Percentiles rank a stretch among this genome's conserved stretches.
These are phyloP conservation scores for Firmiana major DNA, from an alignment of 345 rosid genomes.

Conservation along the genomic window DNA sequence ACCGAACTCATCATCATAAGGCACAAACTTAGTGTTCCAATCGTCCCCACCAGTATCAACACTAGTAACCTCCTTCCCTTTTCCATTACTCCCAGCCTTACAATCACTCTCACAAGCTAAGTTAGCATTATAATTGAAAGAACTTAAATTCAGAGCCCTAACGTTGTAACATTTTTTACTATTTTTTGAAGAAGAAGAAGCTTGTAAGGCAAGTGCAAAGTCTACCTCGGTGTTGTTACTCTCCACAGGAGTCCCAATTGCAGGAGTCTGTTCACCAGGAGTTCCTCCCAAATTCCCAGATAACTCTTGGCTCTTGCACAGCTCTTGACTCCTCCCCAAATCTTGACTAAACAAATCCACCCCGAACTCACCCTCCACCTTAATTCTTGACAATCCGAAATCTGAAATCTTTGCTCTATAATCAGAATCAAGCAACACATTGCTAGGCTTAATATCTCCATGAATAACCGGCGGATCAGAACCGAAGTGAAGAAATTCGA, in stretches of 20 bases:
- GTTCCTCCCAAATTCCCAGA: conserved; percentile 60
- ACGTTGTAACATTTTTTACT: conserved; percentile 55
- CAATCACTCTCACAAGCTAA: conserved; percentile 40
- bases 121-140: conserved; percentile 39
- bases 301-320: conserved; percentile 71
- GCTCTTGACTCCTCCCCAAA: conserved; percentile 73
- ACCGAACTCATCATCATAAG: conserved; percentile 50
- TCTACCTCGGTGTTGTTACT: conserved; percentile 67
- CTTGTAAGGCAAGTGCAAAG: conserved; percentile 90
- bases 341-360: conserved; percentile 86
- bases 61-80: conserved; percentile 71
- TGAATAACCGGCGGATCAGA: conserved; percentile 97
- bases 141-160: conserved; percentile 51
- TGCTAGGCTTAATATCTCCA: conserved; percentile 95
- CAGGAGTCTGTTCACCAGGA: conserved; percentile 38
- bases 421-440: conserved; percentile 83
- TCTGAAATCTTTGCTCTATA: conserved; percentile 84
- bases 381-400: conserved; percentile 88
- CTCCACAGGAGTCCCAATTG: conserved; percentile 46
- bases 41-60: conserved; percentile 51
- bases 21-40: conserved; percentile 53
- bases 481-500: conserved; percentile 79
- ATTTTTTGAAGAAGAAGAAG: conserved; percentile 80
- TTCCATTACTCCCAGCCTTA: conserved; percentile 34
- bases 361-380: conserved; percentile 75